A percentile compares a stretch with the other conserved stretches of the same genome.
These are phyloP conservation scores for Elsinoe australis DNA, from an alignment of 2,329 filamentous ascomycete species.

Conservation along the genomic window DNA sequence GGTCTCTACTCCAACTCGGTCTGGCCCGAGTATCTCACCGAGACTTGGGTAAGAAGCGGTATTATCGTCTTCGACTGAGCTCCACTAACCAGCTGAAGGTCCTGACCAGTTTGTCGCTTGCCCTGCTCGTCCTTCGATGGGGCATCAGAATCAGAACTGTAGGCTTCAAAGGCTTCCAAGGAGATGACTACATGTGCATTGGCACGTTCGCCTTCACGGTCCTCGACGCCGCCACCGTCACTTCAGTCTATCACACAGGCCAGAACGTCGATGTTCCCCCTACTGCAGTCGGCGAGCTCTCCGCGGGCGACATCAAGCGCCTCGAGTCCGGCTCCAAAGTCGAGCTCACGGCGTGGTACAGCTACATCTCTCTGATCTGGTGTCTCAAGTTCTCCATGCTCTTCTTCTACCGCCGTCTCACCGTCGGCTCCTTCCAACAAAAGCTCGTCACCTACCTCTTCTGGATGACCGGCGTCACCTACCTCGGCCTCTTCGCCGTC, in stretches of 20 bases:
- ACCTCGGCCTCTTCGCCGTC: constrained; percentile 30
- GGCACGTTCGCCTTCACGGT: constrained; percentile 29
- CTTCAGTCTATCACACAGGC: constrained; percentile 29
- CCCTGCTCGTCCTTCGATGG: constrained; percentile 31
- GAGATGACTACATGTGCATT: constrained; percentile 36
- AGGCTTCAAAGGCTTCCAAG: constrained; percentile 32
- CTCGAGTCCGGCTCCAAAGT: constrained; percentile 33
- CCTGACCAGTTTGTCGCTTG: constrained; percentile 29
- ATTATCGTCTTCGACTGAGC: too few species aligned
- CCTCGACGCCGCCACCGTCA: constrained; percentile 32
- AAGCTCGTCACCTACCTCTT: constrained; percentile 28
- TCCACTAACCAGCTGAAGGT: constrained; percentile 18
- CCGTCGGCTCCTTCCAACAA: constrained; percentile 29
- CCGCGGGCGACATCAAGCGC: constrained; percentile 26
- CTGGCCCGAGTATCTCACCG: too few species aligned
- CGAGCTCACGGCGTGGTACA: constrained; percentile 37
- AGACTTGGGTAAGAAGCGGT: too few species aligned
- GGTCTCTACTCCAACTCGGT: too few species aligned
- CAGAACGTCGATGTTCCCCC: constrained; percentile 27
- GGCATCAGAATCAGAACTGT: constrained; percentile 34
- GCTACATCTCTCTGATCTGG: constrained; percentile 35
- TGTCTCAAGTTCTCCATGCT: constrained; percentile 29
- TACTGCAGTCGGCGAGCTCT: constrained; percentile 24
- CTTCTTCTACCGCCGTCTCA: constrained; percentile 30
- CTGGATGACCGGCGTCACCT: constrained; percentile 26